Evolutionary conservation across 352 stramenopile genomes (phyloP).

Genomic region (Phytopythium mirpurense): DNA sequence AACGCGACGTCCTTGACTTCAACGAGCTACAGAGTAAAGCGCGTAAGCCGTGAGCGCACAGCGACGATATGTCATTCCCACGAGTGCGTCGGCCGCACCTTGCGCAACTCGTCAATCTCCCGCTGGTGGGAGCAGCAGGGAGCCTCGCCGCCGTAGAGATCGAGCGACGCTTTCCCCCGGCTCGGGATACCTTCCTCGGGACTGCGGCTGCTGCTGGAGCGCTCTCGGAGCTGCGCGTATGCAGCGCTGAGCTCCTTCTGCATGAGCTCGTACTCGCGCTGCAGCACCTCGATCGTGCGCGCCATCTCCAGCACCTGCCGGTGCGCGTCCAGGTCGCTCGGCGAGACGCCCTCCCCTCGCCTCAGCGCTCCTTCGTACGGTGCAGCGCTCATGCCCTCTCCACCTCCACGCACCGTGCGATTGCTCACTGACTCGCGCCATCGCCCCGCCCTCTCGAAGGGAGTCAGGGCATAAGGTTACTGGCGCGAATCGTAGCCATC

Average conservation of each 20-base stretch:
- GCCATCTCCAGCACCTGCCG: constrained; percentile 63
- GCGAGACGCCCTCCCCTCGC: constrained; percentile 1
- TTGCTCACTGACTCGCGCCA: not conserved
- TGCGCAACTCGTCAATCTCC: constrained; percentile 6
- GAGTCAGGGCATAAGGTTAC: too few relatives aligned
- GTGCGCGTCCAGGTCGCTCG: constrained; percentile 38
- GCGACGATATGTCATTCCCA: too few relatives aligned
- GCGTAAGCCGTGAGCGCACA: too few relatives aligned
- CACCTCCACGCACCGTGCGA: not conserved
- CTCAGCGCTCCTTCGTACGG: not conserved
- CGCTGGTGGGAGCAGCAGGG: constrained; percentile 5
- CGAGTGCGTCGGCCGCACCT: not conserved
- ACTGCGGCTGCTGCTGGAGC: not conserved
- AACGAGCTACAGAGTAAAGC: constrained; percentile 16
- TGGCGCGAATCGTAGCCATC: not conserved
- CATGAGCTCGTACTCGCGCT: constrained; percentile 47
- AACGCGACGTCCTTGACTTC: constrained; percentile 52
- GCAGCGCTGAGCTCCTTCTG: constrained; percentile 44
- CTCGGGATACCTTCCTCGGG: not conserved
- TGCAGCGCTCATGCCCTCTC: not conserved
- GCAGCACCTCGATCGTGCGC: constrained; percentile 54
- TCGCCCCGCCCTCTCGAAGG: too few relatives aligned
- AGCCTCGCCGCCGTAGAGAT: not conserved
- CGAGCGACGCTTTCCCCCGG: not conserved
- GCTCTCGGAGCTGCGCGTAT: constrained; percentile 53